Conservation (phyloP, 345 rosid genomes). For the Leavenworthia alabamica region DNA sequence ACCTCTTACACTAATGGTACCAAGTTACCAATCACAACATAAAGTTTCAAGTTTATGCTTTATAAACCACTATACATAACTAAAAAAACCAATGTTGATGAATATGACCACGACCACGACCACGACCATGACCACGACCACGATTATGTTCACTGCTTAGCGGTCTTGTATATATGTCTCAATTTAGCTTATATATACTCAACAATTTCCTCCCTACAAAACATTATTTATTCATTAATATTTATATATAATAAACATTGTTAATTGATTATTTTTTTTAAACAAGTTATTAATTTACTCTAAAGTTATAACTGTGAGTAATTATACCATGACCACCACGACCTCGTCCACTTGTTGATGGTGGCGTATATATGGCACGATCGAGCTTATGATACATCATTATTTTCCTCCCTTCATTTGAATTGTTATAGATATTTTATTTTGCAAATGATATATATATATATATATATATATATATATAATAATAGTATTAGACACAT, state of each 20-base stretch:
- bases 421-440: neutral
- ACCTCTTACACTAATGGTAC: too few relatives aligned
- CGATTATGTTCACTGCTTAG: slow-evolving; percentile 1
- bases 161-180: neutral
- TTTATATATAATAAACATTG: neutral
- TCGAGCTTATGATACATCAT: neutral
- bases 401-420: slow-evolving; percentile 8
- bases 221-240: neutral
- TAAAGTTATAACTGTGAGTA: neutral
- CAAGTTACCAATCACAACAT: too few relatives aligned
- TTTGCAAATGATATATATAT: too few relatives aligned
- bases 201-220: neutral
- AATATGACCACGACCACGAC: slow-evolving; percentile 15
- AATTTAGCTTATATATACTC: slow-evolving; percentile 1
- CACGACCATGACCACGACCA: slow-evolving; percentile 8
- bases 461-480: too few relatives aligned
- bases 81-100: neutral
- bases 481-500: too few relatives aligned
- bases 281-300: neutral
- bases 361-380: neutral
- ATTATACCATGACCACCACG: neutral
- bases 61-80: neutral
- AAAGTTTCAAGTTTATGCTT: neutral
- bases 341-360: slow-evolving; percentile 7
- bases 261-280: neutral